Evolutionary conservation across 257 asterid genomes (phyloP).

Genomic region (Solanum ossicruentum): DNA sequence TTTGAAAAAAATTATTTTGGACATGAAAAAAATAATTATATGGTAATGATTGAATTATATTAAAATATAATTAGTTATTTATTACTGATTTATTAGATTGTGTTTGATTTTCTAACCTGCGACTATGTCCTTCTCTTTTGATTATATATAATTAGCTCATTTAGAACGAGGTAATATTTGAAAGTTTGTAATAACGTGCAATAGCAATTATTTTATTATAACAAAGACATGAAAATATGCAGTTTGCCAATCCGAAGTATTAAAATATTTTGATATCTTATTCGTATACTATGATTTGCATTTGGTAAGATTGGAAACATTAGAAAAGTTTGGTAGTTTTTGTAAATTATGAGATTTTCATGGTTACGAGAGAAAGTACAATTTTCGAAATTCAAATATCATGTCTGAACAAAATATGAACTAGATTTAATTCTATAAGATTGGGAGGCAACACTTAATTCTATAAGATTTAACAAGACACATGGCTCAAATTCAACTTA

Average conservation of each 20-base stretch:
- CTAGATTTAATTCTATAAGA: too few relatives aligned
- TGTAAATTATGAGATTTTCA: too few relatives aligned
- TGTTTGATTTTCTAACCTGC: not conserved
- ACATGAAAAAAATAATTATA: not conserved
- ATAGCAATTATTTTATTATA: not conserved
- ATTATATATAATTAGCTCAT: not conserved
- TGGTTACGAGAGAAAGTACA: too few relatives aligned
- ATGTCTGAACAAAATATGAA: too few relatives aligned
- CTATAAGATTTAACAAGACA: not conserved
- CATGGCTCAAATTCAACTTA: not conserved
- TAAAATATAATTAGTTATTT: too few relatives aligned
- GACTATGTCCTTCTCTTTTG: not conserved
- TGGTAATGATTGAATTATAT: not conserved
- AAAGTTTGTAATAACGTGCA: not conserved
- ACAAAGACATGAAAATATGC: not conserved
- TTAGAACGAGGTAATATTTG: not conserved
- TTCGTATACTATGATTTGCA: not conserved
- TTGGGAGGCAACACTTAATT: not conserved
- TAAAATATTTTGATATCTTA: too few relatives aligned
- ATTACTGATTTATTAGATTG: too few relatives aligned
- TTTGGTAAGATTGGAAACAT: not conserved
- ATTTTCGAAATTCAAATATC: not conserved
- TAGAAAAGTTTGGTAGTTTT: too few relatives aligned
- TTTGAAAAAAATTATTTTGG: accelerated
- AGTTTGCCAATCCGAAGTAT: not conserved